Evolutionary conservation across 257 asterid genomes (phyloP).

Genomic region (Agastache rugosa): DNA sequence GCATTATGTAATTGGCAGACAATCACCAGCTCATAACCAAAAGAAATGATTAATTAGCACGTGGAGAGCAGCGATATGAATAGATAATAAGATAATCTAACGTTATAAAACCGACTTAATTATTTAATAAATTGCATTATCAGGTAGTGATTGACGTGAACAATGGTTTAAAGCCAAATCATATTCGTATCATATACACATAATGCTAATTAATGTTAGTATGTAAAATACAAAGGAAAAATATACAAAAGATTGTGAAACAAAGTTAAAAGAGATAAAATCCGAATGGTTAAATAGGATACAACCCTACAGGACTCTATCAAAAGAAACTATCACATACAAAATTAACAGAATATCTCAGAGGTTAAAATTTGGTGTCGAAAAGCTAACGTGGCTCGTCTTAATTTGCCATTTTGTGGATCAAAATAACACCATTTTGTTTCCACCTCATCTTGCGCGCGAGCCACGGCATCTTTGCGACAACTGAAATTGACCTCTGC

Average conservation of each 20-base stretch:
- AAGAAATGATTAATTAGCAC: constrained; percentile 30
- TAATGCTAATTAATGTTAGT: not conserved
- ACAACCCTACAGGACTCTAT: no score
- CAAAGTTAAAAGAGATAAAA: not conserved
- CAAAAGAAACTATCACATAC: no score
- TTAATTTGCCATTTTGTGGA: no score
- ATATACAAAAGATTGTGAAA: not conserved
- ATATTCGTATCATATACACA: not conserved
- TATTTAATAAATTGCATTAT: constrained; percentile 18
- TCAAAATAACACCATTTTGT: no score
- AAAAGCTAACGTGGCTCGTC: no score
- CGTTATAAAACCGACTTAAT: not conserved
- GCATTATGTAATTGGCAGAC: constrained; percentile 19
- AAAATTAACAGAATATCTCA: no score
- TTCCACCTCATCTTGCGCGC: no score
- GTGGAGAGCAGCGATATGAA: constrained; percentile 14
- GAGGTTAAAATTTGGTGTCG: no score
- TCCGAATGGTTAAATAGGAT: not conserved
- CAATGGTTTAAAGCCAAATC: not conserved
- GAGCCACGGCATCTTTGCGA: no score
- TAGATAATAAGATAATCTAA: not conserved
- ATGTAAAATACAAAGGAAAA: not conserved
- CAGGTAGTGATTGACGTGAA: constrained; percentile 35
- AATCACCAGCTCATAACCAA: constrained; percentile 24
- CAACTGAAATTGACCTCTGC: no score